Evolutionary conservation across 768 basidiomycete species (phyloP).

Genomic region (Tulasnella sp.): DNA sequence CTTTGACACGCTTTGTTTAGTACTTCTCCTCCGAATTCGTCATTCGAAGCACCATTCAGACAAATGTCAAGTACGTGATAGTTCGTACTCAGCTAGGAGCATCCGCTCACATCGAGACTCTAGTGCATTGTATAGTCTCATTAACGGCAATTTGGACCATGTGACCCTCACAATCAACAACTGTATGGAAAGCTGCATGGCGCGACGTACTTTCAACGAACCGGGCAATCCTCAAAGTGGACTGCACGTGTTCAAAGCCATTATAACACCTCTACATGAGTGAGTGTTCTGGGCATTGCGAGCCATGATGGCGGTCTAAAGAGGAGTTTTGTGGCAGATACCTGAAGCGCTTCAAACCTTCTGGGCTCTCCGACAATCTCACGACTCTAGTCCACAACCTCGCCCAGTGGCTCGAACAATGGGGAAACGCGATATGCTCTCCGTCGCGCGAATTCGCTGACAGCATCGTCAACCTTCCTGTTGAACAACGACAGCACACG

Average conservation of each 20-base stretch:
- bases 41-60: neutral
- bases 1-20: constrained; percentile 34
- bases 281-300: neutral
- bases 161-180: neutral
- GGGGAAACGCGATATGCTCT: constrained; percentile 44
- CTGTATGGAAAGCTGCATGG: neutral
- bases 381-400: constrained; percentile 44
- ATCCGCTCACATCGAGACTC: neutral
- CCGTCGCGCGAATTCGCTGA: constrained; percentile 47
- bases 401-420: constrained; percentile 46
- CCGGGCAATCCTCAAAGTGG: neutral
- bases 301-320: neutral
- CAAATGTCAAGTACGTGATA: neutral
- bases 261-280: neutral
- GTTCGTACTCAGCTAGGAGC: neutral
- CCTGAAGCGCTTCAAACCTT: constrained; percentile 56
- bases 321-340: constrained; percentile 38
- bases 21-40: constrained; percentile 55
- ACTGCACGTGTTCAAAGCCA: neutral
- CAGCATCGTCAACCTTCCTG: constrained; percentile 33
- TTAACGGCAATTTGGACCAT: constrained; percentile 10
- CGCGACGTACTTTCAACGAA: neutral
- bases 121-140: constrained; percentile 3
- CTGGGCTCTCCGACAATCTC: constrained; percentile 44
- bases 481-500: constrained; percentile 40